Conservation (phyloP, 2,329 filamentous ascomycete species). For the Hypoxylon sp. region DNA sequence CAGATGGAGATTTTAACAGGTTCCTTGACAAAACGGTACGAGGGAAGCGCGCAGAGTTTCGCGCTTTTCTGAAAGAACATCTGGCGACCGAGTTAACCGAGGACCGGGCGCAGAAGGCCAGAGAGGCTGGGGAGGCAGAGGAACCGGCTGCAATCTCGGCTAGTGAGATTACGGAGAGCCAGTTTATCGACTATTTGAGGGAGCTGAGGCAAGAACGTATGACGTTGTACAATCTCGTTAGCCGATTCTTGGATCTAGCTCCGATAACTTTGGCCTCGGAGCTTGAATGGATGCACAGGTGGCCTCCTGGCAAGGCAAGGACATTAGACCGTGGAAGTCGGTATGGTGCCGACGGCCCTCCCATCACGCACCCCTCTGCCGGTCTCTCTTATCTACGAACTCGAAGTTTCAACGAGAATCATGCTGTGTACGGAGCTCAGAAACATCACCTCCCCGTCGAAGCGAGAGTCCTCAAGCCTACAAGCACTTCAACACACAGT, state of each 20-base stretch:
- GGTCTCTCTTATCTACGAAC: conserved; percentile 70
- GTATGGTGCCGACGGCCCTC: conserved; percentile 64
- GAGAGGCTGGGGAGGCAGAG: conserved; percentile 49
- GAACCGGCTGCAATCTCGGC: conserved; percentile 45
- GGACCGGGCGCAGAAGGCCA: conserved; percentile 49
- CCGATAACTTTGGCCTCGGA: conserved; percentile 52
- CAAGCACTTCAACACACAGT: conserved; percentile 37
- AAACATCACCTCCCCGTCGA: conserved; percentile 57
- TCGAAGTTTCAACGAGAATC: conserved; percentile 63
- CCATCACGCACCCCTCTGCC: conserved; percentile 67
- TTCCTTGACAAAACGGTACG: conserved; percentile 65
- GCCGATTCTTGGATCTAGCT: conserved; percentile 69
- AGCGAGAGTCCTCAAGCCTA: conserved; percentile 61
- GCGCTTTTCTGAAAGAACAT: conserved; percentile 58
- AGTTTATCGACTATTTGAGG: conserved; percentile 62
- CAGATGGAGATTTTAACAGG: conserved; percentile 65
- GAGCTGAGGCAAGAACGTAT: conserved; percentile 60
- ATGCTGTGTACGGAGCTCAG: conserved; percentile 69
- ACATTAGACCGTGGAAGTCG: conserved; percentile 49
- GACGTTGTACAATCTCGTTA: conserved; percentile 62
- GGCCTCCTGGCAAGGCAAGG: conserved; percentile 33
- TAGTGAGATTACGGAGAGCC: conserved; percentile 57
- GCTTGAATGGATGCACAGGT: conserved; percentile 41
- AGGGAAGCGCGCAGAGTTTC: conserved; percentile 63
- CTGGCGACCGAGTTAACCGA: conserved; percentile 58